Percentiles rank a stretch among this genome's conserved stretches.
Evolutionary conservation across 345 rosid genomes (phyloP).

Genomic region (Populus ilicifolia): DNA sequence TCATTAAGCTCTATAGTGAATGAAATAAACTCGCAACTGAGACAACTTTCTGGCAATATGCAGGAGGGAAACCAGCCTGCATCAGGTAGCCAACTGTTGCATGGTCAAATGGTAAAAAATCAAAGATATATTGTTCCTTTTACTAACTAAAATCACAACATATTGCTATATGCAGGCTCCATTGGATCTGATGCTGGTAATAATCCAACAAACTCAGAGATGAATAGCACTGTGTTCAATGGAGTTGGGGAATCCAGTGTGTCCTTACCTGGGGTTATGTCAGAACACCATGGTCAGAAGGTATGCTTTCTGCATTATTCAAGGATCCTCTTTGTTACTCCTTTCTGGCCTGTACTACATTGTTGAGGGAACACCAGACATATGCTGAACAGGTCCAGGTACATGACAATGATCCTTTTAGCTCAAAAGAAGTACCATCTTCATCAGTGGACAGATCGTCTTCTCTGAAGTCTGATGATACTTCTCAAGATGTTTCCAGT

Average conservation of each 20-base stretch:
- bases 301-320: conserved; percentile 33
- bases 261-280: conserved; percentile 12
- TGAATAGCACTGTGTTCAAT: conserved; percentile 17
- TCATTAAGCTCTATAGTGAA: conserved; percentile 35
- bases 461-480: conserved; percentile 33
- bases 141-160: background rate
- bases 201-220: background rate
- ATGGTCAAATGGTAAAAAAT: background rate
- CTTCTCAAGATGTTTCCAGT: conserved; percentile 31
- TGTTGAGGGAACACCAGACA: conserved; percentile 27
- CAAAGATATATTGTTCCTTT: background rate
- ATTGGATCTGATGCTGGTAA: background rate
- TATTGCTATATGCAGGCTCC: background rate
- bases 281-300: conserved; percentile 37
- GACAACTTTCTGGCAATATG: conserved; percentile 38
- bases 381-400: conserved; percentile 18
- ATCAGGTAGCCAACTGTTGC: conserved; percentile 37
- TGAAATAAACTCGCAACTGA: conserved; percentile 47
- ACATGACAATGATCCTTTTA: conserved; percentile 15
- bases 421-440: conserved; percentile 33
- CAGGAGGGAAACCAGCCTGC: conserved; percentile 46
- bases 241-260: conserved; percentile 36
- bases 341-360: conserved; percentile 7
- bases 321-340: background rate
- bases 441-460: background rate